These are phyloP conservation scores for Geranium brycei DNA, from an alignment of 345 rosid genomes.

Conservation along the genomic window DNA sequence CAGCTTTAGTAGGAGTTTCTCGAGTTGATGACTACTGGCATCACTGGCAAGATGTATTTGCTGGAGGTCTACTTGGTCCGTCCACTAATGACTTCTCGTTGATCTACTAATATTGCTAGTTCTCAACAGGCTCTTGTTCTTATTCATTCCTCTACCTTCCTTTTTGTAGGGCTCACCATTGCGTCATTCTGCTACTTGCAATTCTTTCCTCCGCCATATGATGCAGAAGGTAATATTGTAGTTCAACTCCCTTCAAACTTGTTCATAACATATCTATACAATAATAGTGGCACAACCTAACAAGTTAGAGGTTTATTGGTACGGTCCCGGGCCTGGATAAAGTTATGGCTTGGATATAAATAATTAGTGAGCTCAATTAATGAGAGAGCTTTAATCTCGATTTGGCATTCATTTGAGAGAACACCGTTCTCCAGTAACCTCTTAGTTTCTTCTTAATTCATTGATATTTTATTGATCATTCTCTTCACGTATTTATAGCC, in stretches of 20 bases:
- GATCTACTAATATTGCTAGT: background rate
- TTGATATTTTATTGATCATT: too few species aligned
- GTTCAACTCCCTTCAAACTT: background rate
- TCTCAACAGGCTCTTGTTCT: background rate
- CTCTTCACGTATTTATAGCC: too few species aligned
- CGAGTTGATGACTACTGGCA: background rate
- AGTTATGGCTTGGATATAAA: too few species aligned
- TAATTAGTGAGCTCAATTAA: too few species aligned
- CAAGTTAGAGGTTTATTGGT: too few species aligned
- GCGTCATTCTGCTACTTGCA: slow-evolving; percentile 62
- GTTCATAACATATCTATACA: too few species aligned
- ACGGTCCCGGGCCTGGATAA: too few species aligned
- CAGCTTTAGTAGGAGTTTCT: background rate
- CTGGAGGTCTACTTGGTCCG: background rate
- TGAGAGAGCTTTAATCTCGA: too few species aligned
- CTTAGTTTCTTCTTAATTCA: too few species aligned
- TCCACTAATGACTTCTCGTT: background rate
- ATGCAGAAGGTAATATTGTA: slow-evolving; percentile 34
- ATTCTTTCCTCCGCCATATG: slow-evolving; percentile 66
- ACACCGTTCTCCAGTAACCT: too few species aligned
- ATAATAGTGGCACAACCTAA: too few species aligned
- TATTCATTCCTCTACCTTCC: background rate
- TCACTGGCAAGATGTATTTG: background rate
- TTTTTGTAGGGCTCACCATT: slow-evolving; percentile 34
- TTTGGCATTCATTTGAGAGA: too few species aligned